Evolutionary conservation across 768 basidiomycete species (phyloP), one percentile per base, ranked within the genome.

Genomic region (Paxillus ammoniavirescens): DNA sequence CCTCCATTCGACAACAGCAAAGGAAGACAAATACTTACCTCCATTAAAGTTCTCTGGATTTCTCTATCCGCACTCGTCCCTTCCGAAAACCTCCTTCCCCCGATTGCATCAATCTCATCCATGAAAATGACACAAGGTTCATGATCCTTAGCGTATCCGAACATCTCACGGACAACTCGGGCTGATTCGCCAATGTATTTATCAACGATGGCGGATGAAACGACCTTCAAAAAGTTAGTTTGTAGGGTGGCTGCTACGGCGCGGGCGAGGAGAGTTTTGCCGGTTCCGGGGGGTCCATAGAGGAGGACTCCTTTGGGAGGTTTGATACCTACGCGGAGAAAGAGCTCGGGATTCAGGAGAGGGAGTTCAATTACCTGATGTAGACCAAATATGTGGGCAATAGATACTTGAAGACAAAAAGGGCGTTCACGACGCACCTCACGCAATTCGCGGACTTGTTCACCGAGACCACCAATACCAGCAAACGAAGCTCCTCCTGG

Each of bases 171-270:
- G 23, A 99, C 87, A 8, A 98, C 84, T 49, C 97, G 83, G 17
- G 97, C 97, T 53, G 91, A 93, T 75, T 98, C 97, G 62, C 97
- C 97, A 45, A 99, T 98, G 68, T 98, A 99, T 73, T 98, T 94
- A 77, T 94, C 88, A 56, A 98, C 91, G 62, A 99, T 98, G 14
- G 97, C 97, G 21, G 93, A 97, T 2, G 94, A 95, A 46, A 98
- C 97, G 49, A 99, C 96, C 72, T 98, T 98, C 45, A 98, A 82
- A 78, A 99, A 98, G 69, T 98, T 98, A 52, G 95, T 98, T 62
- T 91, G 82, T 26, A 96, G 80, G 3, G 90, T 96, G 15, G 93
- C 93, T n/a, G 96, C 96, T 9, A 96, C 93, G 0, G 96, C 96
- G 56, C 94, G 80, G 3, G 96, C 96, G 17, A 98, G 82, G 4